A percentile compares a stretch with the other conserved stretches of the same genome.
phyloP scores from a whole-genome alignment of 2,329 filamentous ascomycete species.

The Beauveria sp. region DNA sequence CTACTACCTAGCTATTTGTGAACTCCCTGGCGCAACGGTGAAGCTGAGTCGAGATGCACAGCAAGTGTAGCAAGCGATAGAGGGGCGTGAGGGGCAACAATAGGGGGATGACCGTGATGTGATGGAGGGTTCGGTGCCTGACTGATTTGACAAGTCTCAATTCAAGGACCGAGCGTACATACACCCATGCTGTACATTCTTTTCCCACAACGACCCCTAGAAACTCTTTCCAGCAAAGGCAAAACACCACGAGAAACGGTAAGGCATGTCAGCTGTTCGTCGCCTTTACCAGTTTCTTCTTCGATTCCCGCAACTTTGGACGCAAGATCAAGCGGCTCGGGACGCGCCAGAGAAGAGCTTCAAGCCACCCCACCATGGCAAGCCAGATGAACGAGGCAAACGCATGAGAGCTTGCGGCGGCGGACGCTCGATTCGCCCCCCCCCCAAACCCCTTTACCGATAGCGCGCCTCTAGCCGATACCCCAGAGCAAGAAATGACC shows the following conservation, averaged over 20 bases:
- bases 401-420: background rate
- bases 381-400: background rate
- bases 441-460: no score
- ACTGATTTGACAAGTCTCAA: background rate
- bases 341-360: background rate
- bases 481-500: background rate
- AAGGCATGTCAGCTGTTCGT: background rate
- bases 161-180: background rate
- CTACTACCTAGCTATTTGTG: no score
- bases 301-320: background rate
- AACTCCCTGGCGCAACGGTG: no score
- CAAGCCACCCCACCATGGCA: no score
- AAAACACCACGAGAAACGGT: background rate
- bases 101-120: no score
- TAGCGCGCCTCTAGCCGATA: no score
- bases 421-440: background rate
- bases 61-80: no score
- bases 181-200: background rate
- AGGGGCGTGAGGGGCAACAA: no score
- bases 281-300: background rate
- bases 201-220: background rate
- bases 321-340: background rate
- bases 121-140: no score
- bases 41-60: no score
- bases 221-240: background rate